Percentiles rank a stretch among this genome's conserved stretches.
These are phyloP conservation scores for Solanum gracilifrons DNA, from an alignment of 257 asterid species.

Conservation along the genomic window DNA sequence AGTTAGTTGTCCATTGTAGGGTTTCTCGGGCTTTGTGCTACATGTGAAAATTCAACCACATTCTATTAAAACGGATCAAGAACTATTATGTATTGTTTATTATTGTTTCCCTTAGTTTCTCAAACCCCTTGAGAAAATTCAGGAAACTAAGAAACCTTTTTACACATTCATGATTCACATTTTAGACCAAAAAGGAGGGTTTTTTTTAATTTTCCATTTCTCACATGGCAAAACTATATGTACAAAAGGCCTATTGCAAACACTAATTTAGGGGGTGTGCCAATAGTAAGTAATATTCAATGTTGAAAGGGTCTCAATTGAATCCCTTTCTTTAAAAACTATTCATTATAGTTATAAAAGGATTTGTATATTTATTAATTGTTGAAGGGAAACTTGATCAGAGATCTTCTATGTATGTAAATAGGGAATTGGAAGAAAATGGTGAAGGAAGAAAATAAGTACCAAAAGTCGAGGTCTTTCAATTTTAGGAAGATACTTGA, in stretches of 20 bases:
- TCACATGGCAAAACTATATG: too few species aligned
- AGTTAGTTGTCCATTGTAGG: background rate
- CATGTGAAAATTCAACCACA: constrained; percentile 18
- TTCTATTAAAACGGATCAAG: background rate
- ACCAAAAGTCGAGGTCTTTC: constrained; percentile 35
- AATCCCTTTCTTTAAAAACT: too few species aligned
- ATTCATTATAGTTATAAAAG: too few species aligned
- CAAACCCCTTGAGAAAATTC: background rate
- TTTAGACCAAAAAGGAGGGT: background rate
- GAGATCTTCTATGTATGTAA: background rate
- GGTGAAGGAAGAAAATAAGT: constrained; percentile 19
- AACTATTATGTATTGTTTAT: background rate
- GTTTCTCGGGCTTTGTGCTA: constrained; percentile 43
- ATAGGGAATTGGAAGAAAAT: background rate
- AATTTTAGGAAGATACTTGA: constrained; percentile 37
- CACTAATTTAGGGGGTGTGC: too few species aligned
- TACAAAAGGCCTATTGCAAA: too few species aligned
- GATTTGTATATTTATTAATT: background rate
- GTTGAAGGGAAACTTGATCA: background rate
- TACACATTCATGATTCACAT: background rate
- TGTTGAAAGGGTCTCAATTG: too few species aligned
- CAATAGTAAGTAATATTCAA: too few species aligned
- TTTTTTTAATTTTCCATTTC: background rate
- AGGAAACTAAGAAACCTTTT: background rate
- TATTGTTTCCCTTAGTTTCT: background rate